Evolutionary conservation across 768 basidiomycete species (phyloP).

Genomic region (Termitomyces sp.): DNA sequence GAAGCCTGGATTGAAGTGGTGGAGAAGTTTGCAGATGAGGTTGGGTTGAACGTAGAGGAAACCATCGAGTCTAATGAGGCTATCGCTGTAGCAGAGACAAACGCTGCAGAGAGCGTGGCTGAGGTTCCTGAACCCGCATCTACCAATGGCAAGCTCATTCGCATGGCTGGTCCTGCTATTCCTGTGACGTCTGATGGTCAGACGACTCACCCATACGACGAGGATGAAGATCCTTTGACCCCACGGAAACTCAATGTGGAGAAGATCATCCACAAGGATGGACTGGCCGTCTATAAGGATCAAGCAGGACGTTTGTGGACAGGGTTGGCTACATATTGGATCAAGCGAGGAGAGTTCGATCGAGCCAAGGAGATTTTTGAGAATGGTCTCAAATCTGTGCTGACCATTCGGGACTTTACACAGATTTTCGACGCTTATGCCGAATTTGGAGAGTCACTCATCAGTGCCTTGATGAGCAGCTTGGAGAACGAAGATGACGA

Average conservation of each 20-base stretch:
- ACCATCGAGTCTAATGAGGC: constrained; percentile 57
- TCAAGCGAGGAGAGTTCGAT: constrained; percentile 94
- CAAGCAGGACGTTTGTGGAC: constrained; percentile 97
- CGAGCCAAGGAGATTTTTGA: constrained; percentile 88
- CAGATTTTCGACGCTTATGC: constrained; percentile 97
- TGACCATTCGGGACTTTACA: constrained; percentile 95
- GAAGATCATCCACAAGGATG: constrained; percentile 79
- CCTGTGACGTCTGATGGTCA: constrained; percentile 42
- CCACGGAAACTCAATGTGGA: constrained; percentile 81
- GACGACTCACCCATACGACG: constrained; percentile 56
- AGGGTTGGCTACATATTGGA: constrained; percentile 97
- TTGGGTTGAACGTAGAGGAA: constrained; percentile 84
- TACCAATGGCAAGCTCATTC: constrained; percentile 41
- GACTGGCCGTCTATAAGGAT: constrained; percentile 88
- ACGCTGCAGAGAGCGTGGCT: constrained; percentile 28
- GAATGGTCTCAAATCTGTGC: constrained; percentile 73
- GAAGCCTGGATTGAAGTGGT: constrained; percentile 91
- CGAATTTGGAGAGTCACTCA: constrained; percentile 89
- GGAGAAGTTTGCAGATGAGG: constrained; percentile 87
- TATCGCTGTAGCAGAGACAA: constrained; percentile 43
- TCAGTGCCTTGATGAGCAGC: constrained; percentile 86
- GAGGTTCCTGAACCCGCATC: constrained; percentile 40
- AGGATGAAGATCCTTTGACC: constrained; percentile 81
- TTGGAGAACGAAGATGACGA: constrained; percentile 78
- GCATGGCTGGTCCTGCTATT: not conserved